Conservation (phyloP, 2,329 filamentous ascomycete species). For the Penicillium polonicum region DNA sequence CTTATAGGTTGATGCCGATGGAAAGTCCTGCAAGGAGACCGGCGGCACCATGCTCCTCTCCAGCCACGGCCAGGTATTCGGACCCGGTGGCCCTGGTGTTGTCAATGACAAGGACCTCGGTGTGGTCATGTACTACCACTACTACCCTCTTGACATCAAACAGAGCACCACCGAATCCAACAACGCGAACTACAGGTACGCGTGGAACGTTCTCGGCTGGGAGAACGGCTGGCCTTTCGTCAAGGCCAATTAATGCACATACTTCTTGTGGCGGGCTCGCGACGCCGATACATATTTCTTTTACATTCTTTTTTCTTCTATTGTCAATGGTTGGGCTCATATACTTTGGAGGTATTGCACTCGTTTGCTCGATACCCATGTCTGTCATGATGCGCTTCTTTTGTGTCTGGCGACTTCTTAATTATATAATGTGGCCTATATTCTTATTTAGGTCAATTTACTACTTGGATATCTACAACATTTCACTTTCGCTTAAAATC, state of each 20-base stretch:
- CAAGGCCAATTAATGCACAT: conserved; percentile 18
- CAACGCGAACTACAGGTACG: conserved; percentile 42
- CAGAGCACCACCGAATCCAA: conserved; percentile 50
- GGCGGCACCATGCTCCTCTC: conserved; percentile 63
- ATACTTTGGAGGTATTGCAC: conserved; percentile 15
- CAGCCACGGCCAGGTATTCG: conserved; percentile 61
- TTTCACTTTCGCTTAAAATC: neutral
- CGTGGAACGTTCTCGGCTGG: conserved; percentile 50
- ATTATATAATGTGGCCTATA: conserved; percentile 8
- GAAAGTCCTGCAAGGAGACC: conserved; percentile 53
- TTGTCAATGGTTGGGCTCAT: conserved; percentile 21
- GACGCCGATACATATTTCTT: conserved; percentile 2
- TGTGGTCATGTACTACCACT: conserved; percentile 63
- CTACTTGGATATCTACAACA: neutral
- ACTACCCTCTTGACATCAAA: conserved; percentile 49
- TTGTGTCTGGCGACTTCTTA: conserved; percentile 9
- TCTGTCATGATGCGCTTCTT: neutral
- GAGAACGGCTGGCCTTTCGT: conserved; percentile 46
- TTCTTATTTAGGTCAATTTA: neutral
- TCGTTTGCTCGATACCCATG: conserved; percentile 21
- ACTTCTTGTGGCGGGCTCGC: conserved; percentile 1
- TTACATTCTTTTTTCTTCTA: conserved; percentile 8
- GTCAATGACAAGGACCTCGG: conserved; percentile 42
- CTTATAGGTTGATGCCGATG: conserved; percentile 52
- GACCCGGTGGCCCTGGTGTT: conserved; percentile 60